Evolutionary conservation across 2,329 filamentous ascomycete genomes (phyloP).

Genomic region (Basipetospora sp.): DNA sequence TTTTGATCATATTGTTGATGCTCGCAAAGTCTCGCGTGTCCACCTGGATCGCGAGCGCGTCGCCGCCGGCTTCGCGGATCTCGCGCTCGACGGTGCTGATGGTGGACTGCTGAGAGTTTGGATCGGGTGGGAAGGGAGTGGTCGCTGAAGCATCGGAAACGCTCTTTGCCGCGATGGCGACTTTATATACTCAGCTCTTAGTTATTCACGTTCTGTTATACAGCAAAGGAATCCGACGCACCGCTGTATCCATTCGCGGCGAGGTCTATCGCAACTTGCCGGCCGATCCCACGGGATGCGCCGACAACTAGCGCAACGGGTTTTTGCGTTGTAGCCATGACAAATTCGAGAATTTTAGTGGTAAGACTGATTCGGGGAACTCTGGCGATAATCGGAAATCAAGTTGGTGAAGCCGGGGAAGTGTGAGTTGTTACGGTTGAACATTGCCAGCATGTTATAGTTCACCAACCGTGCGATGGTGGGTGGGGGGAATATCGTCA

Average conservation of each 20-base stretch:
- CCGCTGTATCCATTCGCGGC: conserved; percentile 56
- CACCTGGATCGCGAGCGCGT: conserved; percentile 50
- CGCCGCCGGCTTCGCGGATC: conserved; percentile 49
- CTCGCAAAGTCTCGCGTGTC: conserved; percentile 53
- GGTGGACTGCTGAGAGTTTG: conserved; percentile 60
- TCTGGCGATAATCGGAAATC: no score
- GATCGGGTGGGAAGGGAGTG: conserved; percentile 56
- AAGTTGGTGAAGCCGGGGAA: no score
- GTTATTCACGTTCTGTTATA: not conserved
- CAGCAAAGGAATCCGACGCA: conserved; percentile 15
- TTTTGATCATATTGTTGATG: conserved; percentile 43
- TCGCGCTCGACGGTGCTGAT: conserved; percentile 69
- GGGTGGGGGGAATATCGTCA: no score
- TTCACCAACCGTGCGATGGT: no score
- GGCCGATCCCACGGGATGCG: conserved; percentile 65
- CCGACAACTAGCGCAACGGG: conserved; percentile 59
- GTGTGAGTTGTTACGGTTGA: no score
- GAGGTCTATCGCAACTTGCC: conserved; percentile 66
- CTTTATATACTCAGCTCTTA: conserved; percentile 26
- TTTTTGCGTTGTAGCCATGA: no score
- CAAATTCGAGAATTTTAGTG: no score
- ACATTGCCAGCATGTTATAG: no score
- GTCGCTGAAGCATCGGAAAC: conserved; percentile 44
- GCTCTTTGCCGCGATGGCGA: conserved; percentile 65
- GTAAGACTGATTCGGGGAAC: no score